These are phyloP conservation scores for Colletotrichum agaves DNA, from an alignment of 2,329 filamentous ascomycete genomes.

Conservation along the genomic window DNA sequence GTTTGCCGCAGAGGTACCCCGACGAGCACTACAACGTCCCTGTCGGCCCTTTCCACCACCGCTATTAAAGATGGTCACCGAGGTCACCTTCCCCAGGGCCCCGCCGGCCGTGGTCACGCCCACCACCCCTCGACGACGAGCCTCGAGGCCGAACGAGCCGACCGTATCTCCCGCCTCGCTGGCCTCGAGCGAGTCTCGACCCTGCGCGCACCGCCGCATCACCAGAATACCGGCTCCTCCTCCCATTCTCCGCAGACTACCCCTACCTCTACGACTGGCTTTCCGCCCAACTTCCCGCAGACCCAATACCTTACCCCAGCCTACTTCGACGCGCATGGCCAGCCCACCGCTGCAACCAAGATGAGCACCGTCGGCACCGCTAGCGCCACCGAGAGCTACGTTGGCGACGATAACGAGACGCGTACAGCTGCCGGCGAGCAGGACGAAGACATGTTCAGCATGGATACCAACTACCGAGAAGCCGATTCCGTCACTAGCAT, in stretches of 20 bases:
- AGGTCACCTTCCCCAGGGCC: constrained; percentile 75
- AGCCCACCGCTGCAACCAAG: constrained; percentile 74
- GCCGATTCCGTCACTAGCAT: constrained; percentile 69
- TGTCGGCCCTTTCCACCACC: constrained; percentile 90
- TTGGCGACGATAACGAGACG: constrained; percentile 63
- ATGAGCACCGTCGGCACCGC: constrained; percentile 93
- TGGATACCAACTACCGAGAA: constrained; percentile 69
- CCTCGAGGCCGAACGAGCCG: constrained; percentile 90
- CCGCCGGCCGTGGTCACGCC: constrained; percentile 65
- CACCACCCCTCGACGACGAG: constrained; percentile 74
- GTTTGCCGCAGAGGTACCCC: constrained; percentile 78
- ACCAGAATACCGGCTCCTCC: constrained; percentile 46
- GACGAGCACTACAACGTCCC: constrained; percentile 90
- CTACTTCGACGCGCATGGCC: constrained; percentile 84
- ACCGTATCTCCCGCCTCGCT: constrained; percentile 93
- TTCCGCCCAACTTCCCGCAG: constrained; percentile 52
- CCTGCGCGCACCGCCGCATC: constrained; percentile 64
- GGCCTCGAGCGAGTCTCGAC: constrained; percentile 90
- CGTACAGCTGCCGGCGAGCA: constrained; percentile 64
- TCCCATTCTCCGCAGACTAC: constrained; percentile 62
- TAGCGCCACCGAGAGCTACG: constrained; percentile 82
- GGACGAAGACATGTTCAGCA: constrained; percentile 78
- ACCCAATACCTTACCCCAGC: constrained; percentile 63
- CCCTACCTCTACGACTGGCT: constrained; percentile 58
- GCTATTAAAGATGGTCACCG: constrained; percentile 97